Conservation (phyloP, 116 monocot genomes). For the Trichopus zeylanicus region DNA sequence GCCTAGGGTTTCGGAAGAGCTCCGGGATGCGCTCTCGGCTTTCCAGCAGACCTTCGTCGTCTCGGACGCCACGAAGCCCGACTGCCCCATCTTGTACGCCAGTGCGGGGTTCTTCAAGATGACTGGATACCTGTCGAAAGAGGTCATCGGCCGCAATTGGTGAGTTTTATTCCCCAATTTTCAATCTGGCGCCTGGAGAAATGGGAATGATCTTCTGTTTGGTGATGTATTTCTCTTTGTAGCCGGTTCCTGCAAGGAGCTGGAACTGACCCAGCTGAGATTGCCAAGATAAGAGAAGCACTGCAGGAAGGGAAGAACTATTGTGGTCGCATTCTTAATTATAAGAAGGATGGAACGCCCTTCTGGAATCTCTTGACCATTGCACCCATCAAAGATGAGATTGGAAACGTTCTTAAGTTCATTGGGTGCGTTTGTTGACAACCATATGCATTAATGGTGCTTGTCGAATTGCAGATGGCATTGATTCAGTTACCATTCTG, state of each 20-base stretch:
- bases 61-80: constrained; percentile 73
- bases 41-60: constrained; percentile 99
- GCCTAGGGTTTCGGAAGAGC: constrained; percentile 85
- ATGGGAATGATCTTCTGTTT: no score
- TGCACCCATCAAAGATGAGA: constrained; percentile 95
- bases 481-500: no score
- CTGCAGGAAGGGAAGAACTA: constrained; percentile 50
- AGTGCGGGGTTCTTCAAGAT: constrained; percentile 95
- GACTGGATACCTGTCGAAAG: constrained; percentile 81
- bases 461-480: no score
- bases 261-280: constrained; percentile 68
- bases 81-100: constrained; percentile 81
- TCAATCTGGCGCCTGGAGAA: no score
- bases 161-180: constrained; percentile 14
- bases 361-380: constrained; percentile 97
- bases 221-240: constrained; percentile 7
- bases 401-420: constrained; percentile 71
- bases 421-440: constrained; percentile 87
- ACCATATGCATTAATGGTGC: no score
- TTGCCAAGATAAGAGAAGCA: constrained; percentile 72
- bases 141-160: constrained; percentile 93
- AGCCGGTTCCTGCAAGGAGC: constrained; percentile 95
- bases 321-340: constrained; percentile 89
- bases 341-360: constrained; percentile 92
- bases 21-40: constrained; percentile 79